Percentiles rank a stretch among this genome's conserved stretches.
Evolutionary conservation across 805 yeast species (phyloP).

Genomic region (Pichia exigua): DNA sequence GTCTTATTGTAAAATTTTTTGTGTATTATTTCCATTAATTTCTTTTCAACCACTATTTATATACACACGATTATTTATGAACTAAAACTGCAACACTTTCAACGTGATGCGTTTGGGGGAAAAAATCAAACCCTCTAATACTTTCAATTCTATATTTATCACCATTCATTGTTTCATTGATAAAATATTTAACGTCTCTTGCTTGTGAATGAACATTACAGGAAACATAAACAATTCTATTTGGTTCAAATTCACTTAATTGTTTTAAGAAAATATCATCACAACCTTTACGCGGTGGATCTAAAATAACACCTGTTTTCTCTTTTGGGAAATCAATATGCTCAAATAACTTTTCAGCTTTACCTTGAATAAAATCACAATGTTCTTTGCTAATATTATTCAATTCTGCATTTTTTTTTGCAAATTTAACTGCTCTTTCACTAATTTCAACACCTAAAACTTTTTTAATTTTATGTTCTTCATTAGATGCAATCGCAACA

Average conservation of each 20-base stretch:
- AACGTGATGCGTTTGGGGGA: slow-evolving; percentile 57
- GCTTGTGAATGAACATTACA: slow-evolving; percentile 99
- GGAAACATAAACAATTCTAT: slow-evolving; percentile 85
- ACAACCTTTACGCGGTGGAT: slow-evolving; percentile 97
- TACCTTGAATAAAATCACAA: slow-evolving; percentile 81
- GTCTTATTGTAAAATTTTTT: not conserved
- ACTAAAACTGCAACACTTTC: slow-evolving; percentile 44
- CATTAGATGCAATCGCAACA: slow-evolving; percentile 57
- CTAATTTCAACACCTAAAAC: slow-evolving; percentile 93
- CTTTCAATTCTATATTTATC: slow-evolving; percentile 63
- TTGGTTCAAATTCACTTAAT: slow-evolving; percentile 74
- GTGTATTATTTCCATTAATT: slow-evolving; percentile 7
- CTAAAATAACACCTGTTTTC: slow-evolving; percentile 82
- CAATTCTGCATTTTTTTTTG: slow-evolving; percentile 66
- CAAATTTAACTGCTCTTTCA: slow-evolving; percentile 85
- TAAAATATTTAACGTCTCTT: slow-evolving; percentile 79
- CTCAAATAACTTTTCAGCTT: slow-evolving; percentile 84
- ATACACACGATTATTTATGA: slow-evolving; percentile 8
- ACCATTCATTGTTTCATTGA: slow-evolving; percentile 59
- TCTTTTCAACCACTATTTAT: not conserved
- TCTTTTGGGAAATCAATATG: slow-evolving; percentile 67
- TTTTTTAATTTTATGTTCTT: slow-evolving; percentile 53
- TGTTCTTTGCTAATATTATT: slow-evolving; percentile 56
- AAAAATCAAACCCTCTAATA: slow-evolving; percentile 90
- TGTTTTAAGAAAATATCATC: slow-evolving; percentile 83